These are phyloP conservation scores for Plasmodium cynomolgi DNA, from an alignment of 169 alveolate species.

Conservation along the genomic window DNA sequence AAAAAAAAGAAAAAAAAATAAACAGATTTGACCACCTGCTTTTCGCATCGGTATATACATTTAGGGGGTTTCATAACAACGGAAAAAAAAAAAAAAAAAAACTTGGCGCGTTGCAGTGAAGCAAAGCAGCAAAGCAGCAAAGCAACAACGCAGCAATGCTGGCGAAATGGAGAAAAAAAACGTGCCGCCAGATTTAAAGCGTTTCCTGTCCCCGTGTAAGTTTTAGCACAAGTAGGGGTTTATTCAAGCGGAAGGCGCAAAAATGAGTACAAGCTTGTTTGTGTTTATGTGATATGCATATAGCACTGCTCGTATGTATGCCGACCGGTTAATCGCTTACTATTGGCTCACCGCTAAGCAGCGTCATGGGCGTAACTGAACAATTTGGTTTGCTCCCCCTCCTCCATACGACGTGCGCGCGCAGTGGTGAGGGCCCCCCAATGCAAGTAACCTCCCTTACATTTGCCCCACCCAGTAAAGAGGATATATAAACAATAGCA, in stretches of 20 bases:
- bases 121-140: background rate
- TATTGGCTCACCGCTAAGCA: background rate
- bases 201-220: background rate
- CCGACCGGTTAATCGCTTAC: background rate
- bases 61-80: background rate
- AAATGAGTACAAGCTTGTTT: background rate
- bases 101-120: background rate
- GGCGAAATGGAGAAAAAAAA: background rate
- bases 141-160: background rate
- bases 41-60: background rate
- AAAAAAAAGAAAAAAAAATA: too few species aligned
- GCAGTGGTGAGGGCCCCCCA: background rate
- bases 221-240: background rate
- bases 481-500: background rate
- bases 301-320: background rate
- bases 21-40: background rate
- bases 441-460: too few species aligned
- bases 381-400: conserved; percentile 43
- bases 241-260: background rate
- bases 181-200: background rate
- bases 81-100: background rate
- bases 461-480: background rate
- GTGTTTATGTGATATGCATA: background rate
- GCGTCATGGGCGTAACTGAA: background rate
- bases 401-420: background rate